These are phyloP conservation scores for Vittaforma corneae DNA, from an alignment of 371 early-diverging fungal species.

Conservation along the genomic window DNA sequence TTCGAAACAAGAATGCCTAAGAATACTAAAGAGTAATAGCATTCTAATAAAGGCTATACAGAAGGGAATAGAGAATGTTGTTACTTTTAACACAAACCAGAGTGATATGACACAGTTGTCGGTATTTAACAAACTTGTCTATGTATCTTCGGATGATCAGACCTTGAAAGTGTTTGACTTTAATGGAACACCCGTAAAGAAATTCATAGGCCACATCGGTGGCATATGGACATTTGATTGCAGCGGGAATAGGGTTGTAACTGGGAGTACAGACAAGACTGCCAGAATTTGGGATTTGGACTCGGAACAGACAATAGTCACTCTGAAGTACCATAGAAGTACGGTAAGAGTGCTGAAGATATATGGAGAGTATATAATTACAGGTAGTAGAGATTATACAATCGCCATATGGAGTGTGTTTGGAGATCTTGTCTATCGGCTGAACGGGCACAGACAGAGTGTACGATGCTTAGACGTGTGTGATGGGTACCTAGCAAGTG, in stretches of 20 bases:
- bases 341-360: constrained; percentile 84
- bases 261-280: constrained; percentile 89
- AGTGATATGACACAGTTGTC: constrained; percentile 39
- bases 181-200: constrained; percentile 62
- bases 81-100: constrained; percentile 41
- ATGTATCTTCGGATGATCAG: constrained; percentile 51
- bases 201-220: constrained; percentile 77
- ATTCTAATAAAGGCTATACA: constrained; percentile 23
- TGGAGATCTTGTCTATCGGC: constrained; percentile 45
- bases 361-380: constrained; percentile 61
- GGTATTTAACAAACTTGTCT: constrained; percentile 15
- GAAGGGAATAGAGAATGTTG: constrained; percentile 9
- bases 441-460: constrained; percentile 73
- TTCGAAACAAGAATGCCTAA: constrained; percentile 13
- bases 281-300: constrained; percentile 87
- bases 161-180: constrained; percentile 45
- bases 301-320: constrained; percentile 69
- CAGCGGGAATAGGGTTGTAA: constrained; percentile 71
- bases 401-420: constrained; percentile 53
- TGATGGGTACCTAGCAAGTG: constrained; percentile 76
- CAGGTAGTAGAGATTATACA: constrained; percentile 56
- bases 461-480: constrained; percentile 81
- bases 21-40: constrained; percentile 31
- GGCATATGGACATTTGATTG: constrained; percentile 93
- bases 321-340: constrained; percentile 78